A percentile compares a stretch with the other conserved stretches of the same genome.
phyloP scores from a whole-genome alignment of 2,329 filamentous ascomycete species.

The Colletotrichum spaethianum region DNA sequence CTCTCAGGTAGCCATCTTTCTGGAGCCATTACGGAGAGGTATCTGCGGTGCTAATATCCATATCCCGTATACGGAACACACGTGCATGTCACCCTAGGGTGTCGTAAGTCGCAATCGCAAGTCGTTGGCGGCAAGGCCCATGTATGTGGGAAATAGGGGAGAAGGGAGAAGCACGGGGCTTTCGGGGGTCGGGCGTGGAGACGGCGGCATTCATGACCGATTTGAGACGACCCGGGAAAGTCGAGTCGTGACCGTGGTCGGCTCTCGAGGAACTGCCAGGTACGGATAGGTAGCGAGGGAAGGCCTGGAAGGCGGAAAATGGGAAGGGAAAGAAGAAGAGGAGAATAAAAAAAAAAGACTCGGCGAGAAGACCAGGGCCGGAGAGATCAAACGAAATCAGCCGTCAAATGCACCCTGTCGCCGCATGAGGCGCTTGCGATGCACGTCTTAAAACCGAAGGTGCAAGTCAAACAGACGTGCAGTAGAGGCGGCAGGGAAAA shows the following conservation, averaged over 20 bases:
- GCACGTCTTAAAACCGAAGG: conserved; percentile 32
- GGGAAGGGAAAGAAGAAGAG: background rate
- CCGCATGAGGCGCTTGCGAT: conserved; percentile 36
- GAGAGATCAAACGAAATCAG: conserved; percentile 28
- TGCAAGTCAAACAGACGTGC: conserved; percentile 40
- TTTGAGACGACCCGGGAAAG: conserved; percentile 24
- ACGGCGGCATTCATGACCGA: conserved; percentile 30
- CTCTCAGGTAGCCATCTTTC: conserved; percentile 27
- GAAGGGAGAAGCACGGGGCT: conserved; percentile 21
- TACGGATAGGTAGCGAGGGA: background rate
- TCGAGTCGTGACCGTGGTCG: conserved; percentile 25
- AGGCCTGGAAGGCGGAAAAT: background rate
- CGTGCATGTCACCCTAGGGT: conserved; percentile 36
- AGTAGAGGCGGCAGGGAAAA: conserved; percentile 22
- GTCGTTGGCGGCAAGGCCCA: conserved; percentile 2
- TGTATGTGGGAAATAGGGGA: conserved; percentile 31
- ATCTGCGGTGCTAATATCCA: conserved; percentile 21
- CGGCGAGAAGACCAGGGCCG: conserved; percentile 1
- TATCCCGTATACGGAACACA: conserved; percentile 26
- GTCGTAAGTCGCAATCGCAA: conserved; percentile 15
- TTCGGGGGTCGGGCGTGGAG: conserved; percentile 21
- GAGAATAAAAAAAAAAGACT: too few species aligned
- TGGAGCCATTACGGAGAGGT: conserved; percentile 22
- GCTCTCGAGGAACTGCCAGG: conserved; percentile 1
- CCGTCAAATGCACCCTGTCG: conserved; percentile 26